Base-by-base conservation (phyloP, 371 early-diverging fungal genomes). In the Rhizopus delemar region DNA sequence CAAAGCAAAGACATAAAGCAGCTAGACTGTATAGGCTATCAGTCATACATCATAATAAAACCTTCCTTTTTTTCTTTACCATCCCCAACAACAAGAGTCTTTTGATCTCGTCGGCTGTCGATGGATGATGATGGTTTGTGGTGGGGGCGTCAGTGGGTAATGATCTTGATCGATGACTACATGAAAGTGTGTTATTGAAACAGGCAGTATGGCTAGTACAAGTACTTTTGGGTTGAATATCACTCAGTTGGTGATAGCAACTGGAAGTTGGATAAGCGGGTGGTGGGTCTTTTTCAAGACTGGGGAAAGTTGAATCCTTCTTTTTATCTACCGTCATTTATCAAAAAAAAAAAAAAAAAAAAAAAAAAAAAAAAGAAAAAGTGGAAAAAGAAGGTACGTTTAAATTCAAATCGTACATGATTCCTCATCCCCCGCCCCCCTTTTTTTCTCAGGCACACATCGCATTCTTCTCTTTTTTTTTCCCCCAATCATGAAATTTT, bases 1-100 rank as follows among this genome's bases (percentile, higher is more conserved):
- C 68, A 38, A 68, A 63, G 31, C 68, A 68, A 29, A 68, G 54
- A 28, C 59, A 59, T 9, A 68, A 29, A 46, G 68, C 68, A 16
- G 63, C 68, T 57, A 68, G 48, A 57, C 68, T 68, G 59, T 35
- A 58, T 4, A 58, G 12, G 5, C 43, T 32, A 43, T 22, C 34
- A 36, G 8, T 49, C 11, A 8, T 13, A 43, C 46, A 33, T 5
- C 8, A 11, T 15, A 22, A 39, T 12, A 48, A 41, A 46, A 41
- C 38, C 39, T 3, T n/a, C 34, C 13, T n/a, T 9, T 36, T 5
- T 36, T 22, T 36, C 35, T 45, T 59, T 70, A 77, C 77, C 77
- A 77, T 50, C 77, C 77, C 74, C 74, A 74, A 46, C 77, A 77
- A 49, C 77, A 77, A 13, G 77, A 72, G 56, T 74, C 77, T 52